Conservation (phyloP, 331 rosid genomes). For the Prunus yedoensis region DNA sequence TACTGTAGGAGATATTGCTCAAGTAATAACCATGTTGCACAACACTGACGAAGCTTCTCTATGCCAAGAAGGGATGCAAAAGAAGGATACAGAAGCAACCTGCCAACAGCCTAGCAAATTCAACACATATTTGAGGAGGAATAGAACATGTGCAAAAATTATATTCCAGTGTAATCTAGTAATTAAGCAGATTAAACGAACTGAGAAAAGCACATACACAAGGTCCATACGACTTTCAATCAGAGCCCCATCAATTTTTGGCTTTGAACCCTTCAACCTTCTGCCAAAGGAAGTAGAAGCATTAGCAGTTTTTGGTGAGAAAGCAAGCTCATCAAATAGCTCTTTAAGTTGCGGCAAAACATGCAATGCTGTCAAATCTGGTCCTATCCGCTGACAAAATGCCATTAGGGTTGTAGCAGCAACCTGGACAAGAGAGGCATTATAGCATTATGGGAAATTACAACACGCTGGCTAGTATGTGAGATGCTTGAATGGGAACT, state of each 20-base stretch:
- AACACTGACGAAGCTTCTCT: constrained; percentile 92
- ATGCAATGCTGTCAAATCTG: constrained; percentile 82
- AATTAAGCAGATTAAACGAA: background rate
- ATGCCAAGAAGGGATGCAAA: constrained; percentile 95
- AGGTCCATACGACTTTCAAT: constrained; percentile 84
- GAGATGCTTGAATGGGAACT: constrained; percentile 1
- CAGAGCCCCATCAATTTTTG: constrained; percentile 54
- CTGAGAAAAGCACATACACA: constrained; percentile 55
- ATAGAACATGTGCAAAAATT: background rate
- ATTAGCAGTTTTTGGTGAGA: constrained; percentile 67
- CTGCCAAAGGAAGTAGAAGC: constrained; percentile 61
- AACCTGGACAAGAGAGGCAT: constrained; percentile 51
- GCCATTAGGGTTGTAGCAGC: constrained; percentile 80
- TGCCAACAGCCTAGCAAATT: constrained; percentile 40
- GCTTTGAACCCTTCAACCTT: constrained; percentile 51
- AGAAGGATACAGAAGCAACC: constrained; percentile 80
- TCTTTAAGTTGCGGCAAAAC: constrained; percentile 87
- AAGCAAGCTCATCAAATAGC: constrained; percentile 92
- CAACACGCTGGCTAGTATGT: constrained; percentile 19
- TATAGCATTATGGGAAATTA: constrained; percentile 18
- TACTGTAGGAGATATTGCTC: constrained; percentile 84
- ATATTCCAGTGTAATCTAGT: constrained; percentile 2
- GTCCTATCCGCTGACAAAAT: constrained; percentile 82
- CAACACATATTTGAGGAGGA: constrained; percentile 21
- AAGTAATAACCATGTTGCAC: constrained; percentile 93